phyloP scores from a whole-genome alignment of 345 rosid species.

The Melaleuca alternifolia region DNA sequence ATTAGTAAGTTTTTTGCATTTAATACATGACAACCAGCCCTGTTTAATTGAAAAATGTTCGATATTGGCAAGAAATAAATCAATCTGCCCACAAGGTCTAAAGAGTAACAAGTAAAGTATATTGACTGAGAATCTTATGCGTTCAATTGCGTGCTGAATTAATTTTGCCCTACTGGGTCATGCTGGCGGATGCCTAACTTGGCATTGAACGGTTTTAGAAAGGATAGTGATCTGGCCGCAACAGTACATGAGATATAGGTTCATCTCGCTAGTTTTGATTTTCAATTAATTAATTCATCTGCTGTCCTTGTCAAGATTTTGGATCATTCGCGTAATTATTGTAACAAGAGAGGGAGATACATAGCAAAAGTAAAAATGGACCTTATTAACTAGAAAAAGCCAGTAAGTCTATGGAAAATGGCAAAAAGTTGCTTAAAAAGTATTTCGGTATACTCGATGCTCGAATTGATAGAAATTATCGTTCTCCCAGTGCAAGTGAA shows the following conservation, averaged over 20 bases:
- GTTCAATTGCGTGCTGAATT: no score
- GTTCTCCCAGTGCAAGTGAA: background rate
- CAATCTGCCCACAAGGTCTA: no score
- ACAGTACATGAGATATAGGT: background rate
- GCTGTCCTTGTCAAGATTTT: background rate
- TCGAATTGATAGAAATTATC: background rate
- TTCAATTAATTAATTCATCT: accelerated
- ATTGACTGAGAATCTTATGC: no score
- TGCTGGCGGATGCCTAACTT: no score
- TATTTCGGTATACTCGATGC: background rate
- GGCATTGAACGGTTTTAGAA: no score
- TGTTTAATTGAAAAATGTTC: no score
- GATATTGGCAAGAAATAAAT: no score
- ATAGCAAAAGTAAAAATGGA: background rate
- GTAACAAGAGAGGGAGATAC: background rate
- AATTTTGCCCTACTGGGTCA: no score
- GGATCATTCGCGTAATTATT: background rate
- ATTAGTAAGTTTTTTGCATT: background rate
- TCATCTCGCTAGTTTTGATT: no score
- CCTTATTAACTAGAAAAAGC: background rate
- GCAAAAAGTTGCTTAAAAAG: background rate
- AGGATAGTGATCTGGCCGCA: background rate
- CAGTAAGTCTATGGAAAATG: background rate
- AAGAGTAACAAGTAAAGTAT: no score
- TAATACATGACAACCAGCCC: background rate